Percentiles rank a stretch among this genome's conserved stretches.
phyloP scores from a whole-genome alignment of 169 alveolate genomes.

The Eimeria praecox region DNA sequence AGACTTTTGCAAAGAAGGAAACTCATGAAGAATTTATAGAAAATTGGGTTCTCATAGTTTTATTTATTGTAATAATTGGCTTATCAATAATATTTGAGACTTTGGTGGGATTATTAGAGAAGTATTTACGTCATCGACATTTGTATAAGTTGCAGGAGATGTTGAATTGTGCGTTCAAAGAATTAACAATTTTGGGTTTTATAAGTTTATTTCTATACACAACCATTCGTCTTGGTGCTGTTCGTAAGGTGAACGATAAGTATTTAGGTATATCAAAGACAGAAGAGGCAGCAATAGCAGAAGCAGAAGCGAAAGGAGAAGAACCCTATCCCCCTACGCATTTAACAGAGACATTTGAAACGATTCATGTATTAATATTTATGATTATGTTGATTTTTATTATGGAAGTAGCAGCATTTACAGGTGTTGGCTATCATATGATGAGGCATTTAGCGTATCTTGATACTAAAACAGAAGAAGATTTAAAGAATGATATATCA shows the following conservation, averaged over 20 bases:
- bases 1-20: not conserved
- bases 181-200: constrained; percentile 82
- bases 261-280: constrained; percentile 78
- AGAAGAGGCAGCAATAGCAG: constrained; percentile 78
- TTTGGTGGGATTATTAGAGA: constrained; percentile 25
- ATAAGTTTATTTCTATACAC: constrained; percentile 63
- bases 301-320: constrained; percentile 69
- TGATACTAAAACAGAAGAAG: constrained; percentile 50
- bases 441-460: not conserved
- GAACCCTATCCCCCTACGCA: constrained; percentile 80
- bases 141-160: constrained; percentile 29
- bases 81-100: constrained; percentile 62
- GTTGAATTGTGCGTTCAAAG: constrained; percentile 74
- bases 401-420: constrained; percentile 38
- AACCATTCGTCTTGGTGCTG: constrained; percentile 32
- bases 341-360: constrained; percentile 79
- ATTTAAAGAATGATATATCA: constrained; percentile 20
- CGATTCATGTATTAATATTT: constrained; percentile 76
- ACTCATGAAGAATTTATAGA: constrained; percentile 46
- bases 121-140: constrained; percentile 42
- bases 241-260: constrained; percentile 78
- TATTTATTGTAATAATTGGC: constrained; percentile 36
- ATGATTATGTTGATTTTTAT: constrained; percentile 73
- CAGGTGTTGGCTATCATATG: constrained; percentile 69
- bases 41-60: constrained; percentile 69